Percentiles rank a stretch among this genome's conserved stretches.
Conservation (phyloP, 2,329 filamentous ascomycete genomes). For the Beauveria sp. region DNA sequence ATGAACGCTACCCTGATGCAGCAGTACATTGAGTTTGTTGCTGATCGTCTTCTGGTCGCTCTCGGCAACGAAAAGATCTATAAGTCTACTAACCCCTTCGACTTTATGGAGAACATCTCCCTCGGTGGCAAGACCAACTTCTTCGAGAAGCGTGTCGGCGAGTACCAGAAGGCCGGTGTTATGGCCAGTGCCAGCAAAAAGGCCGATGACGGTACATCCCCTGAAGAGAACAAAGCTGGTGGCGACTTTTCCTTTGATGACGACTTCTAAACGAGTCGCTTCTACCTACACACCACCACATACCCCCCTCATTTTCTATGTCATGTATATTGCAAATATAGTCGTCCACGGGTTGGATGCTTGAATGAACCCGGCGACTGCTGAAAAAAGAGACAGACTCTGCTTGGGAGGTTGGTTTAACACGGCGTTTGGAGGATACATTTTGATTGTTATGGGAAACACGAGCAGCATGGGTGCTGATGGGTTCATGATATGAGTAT, state of each 20-base stretch:
- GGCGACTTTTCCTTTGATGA: slow-evolving; percentile 92
- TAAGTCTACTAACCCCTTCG: slow-evolving; percentile 90
- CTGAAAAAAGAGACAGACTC: slow-evolving; percentile 1
- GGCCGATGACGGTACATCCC: slow-evolving; percentile 32
- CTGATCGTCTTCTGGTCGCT: slow-evolving; percentile 85
- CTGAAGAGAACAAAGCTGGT: slow-evolving; percentile 49
- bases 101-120: slow-evolving; percentile 99
- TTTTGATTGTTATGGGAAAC: slow-evolving; percentile 5
- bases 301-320: slow-evolving; percentile 12
- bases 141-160: slow-evolving; percentile 99
- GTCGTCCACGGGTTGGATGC: slow-evolving; percentile 11
- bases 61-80: slow-evolving; percentile 94
- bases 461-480: neutral
- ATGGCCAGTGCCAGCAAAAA: slow-evolving; percentile 88
- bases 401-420: slow-evolving; percentile 3
- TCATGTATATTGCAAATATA: slow-evolving; percentile 11
- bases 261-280: slow-evolving; percentile 65
- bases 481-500: slow-evolving; percentile 14
- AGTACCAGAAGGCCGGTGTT: slow-evolving; percentile 99
- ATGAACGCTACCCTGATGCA: slow-evolving; percentile 98
- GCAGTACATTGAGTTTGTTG: slow-evolving; percentile 99
- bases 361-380: slow-evolving; percentile 1
- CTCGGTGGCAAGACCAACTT: slow-evolving; percentile 99
- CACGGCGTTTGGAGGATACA: slow-evolving; percentile 4
- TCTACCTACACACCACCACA: slow-evolving; percentile 13